phyloP scores from a whole-genome alignment of 208 protist species.

The Blastocrithidia nonstop region DNA sequence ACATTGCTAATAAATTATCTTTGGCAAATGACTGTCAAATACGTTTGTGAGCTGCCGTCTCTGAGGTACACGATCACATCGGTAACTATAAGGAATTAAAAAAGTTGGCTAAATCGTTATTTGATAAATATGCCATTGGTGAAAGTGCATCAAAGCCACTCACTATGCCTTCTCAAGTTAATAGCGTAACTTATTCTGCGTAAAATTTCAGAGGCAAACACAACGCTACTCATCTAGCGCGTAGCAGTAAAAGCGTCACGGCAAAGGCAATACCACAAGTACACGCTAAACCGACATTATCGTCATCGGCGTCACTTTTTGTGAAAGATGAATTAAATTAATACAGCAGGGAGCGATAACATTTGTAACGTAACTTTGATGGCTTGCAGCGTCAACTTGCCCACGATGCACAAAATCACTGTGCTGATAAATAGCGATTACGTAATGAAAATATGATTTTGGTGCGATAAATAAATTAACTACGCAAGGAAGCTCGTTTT shows the following conservation, averaged over 20 bases:
- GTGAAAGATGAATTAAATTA: constrained; percentile 87
- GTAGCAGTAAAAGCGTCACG: too few relatives aligned
- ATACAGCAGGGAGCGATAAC: constrained; percentile 90
- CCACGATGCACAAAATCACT: constrained; percentile 89
- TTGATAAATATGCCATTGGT: constrained; percentile 75
- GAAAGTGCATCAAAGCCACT: constrained; percentile 9
- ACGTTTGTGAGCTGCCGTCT: constrained; percentile 79
- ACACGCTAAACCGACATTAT: background rate
- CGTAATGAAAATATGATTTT: constrained; percentile 92
- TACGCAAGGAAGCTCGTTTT: constrained; percentile 89
- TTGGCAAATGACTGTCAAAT: constrained; percentile 73
- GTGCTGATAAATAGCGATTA: constrained; percentile 81
- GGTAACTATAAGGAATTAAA: constrained; percentile 68
- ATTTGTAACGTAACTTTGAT: constrained; percentile 89
- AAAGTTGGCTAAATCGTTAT: constrained; percentile 84
- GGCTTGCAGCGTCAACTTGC: constrained; percentile 86
- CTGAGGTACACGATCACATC: constrained; percentile 41
- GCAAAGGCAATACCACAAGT: too few relatives aligned
- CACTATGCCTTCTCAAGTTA: constrained; percentile 31
- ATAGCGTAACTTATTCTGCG: too few relatives aligned
- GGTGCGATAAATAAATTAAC: constrained; percentile 93
- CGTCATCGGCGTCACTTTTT: constrained; percentile 24
- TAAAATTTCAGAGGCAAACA: too few relatives aligned
- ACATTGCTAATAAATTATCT: constrained; percentile 44
- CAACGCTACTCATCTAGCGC: background rate